Conservation (phyloP, 768 basidiomycete genomes). For the Podaxis mareebaensis region DNA sequence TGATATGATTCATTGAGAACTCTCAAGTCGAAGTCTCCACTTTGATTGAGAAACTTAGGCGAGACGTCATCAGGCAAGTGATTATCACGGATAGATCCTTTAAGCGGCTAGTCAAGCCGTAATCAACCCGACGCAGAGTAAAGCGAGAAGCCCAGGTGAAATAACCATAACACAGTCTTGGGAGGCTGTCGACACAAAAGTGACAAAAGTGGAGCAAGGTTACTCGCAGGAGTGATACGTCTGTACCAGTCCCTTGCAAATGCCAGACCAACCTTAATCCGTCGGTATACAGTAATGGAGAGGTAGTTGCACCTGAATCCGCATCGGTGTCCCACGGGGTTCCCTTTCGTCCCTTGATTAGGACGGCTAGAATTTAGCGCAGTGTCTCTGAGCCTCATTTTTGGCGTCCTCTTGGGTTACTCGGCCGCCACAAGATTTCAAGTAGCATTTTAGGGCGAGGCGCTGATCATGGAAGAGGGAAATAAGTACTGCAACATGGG, state of each 20-base stretch:
- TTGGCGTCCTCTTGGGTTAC: too few species aligned
- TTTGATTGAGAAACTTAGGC: not conserved
- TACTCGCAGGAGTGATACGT: not conserved
- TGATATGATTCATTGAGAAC: not conserved
- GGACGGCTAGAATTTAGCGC: not conserved
- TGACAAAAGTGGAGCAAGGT: not conserved
- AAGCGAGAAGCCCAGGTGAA: not conserved
- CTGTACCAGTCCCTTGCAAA: not conserved
- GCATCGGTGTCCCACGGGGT: conserved; percentile 6
- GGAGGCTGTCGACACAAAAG: not conserved
- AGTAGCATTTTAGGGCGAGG: too few species aligned
- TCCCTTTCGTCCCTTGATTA: not conserved
- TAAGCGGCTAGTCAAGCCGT: not conserved
- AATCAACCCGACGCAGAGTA: not conserved
- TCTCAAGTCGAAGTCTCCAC: not conserved
- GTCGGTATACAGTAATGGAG: not conserved
- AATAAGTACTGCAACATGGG: not conserved
- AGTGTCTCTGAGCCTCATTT: not conserved
- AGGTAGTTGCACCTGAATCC: not conserved
- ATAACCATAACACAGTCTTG: not conserved
- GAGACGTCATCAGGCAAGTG: not conserved
- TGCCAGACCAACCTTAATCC: not conserved
- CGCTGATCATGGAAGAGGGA: not conserved
- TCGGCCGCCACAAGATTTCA: too few species aligned
- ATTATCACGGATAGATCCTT: not conserved